Percentiles rank a stretch among this genome's conserved stretches.
Conservation (phyloP, 164 flowering plant species). For the Magnolia changhungtana region DNA sequence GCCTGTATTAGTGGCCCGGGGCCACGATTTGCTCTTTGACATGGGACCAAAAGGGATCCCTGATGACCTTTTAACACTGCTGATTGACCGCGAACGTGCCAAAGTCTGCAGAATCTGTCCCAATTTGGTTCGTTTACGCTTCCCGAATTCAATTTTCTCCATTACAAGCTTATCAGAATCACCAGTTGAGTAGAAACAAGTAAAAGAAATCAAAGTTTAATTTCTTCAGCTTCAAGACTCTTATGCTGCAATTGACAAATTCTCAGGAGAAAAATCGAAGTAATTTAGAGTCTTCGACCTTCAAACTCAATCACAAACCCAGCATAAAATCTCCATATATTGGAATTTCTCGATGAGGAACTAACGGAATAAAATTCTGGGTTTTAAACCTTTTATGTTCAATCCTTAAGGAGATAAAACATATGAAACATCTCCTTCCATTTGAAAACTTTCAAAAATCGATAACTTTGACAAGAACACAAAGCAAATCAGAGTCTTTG, state of each 20-base stretch:
- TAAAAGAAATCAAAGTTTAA: no score
- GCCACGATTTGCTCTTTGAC: conserved; percentile 55
- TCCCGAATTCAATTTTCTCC: conserved; percentile 22
- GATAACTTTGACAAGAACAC: background rate
- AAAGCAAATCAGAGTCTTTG: background rate
- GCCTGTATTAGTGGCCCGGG: conserved; percentile 7
- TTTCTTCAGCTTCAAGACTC: background rate
- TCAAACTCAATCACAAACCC: background rate
- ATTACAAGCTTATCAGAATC: background rate
- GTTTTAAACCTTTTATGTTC: background rate
- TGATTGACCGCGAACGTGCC: conserved; percentile 53
- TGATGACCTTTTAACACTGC: conserved; percentile 12
- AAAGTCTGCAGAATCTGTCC: conserved; percentile 46
- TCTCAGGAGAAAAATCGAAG: background rate
- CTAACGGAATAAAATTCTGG: background rate
- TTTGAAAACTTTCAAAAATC: background rate
- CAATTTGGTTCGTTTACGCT: conserved; percentile 30
- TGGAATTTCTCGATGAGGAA: no score
- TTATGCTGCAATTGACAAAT: background rate
- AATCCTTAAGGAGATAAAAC: no score
- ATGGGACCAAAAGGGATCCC: conserved; percentile 1
- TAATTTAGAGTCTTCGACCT: background rate
- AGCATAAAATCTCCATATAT: background rate
- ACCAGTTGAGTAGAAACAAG: no score
- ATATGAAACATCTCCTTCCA: background rate